A percentile compares a stretch with the other conserved stretches of the same genome.
Conservation (phyloP, 495 filamentous ascomycete genomes). For the Neurospora discreta region DNA sequence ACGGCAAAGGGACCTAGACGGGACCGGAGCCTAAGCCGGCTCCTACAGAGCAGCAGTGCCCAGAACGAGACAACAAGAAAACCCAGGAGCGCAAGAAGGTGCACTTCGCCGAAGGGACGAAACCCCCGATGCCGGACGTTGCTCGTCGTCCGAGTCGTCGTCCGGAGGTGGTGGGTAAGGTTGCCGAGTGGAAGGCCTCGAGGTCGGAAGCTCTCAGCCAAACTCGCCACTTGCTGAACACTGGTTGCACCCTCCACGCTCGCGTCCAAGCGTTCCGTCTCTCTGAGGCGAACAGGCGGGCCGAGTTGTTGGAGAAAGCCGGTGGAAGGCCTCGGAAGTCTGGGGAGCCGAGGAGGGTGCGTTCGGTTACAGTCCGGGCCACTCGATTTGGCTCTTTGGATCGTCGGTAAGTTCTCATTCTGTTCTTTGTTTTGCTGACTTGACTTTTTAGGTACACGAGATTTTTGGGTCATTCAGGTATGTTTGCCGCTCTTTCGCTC, state of each 20-base stretch:
- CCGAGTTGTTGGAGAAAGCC: neutral
- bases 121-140: neutral
- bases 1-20: neutral
- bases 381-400: neutral
- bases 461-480: neutral
- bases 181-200: neutral
- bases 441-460: neutral
- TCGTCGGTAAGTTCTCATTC: neutral
- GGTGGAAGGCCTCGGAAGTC: neutral
- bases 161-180: neutral
- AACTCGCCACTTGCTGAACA: neutral
- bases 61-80: neutral
- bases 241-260: neutral
- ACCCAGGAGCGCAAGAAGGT: neutral
- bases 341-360: neutral
- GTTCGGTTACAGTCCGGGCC: neutral
- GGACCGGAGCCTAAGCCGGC: neutral
- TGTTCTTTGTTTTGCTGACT: neutral
- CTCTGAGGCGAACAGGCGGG: neutral
- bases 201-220: neutral
- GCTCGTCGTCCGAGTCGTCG: no score
- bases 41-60: neutral
- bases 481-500: neutral
- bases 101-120: neutral
- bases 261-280: neutral